Conservation (phyloP, 1,139 yeast genomes). For the Candida mesenterica region DNA sequence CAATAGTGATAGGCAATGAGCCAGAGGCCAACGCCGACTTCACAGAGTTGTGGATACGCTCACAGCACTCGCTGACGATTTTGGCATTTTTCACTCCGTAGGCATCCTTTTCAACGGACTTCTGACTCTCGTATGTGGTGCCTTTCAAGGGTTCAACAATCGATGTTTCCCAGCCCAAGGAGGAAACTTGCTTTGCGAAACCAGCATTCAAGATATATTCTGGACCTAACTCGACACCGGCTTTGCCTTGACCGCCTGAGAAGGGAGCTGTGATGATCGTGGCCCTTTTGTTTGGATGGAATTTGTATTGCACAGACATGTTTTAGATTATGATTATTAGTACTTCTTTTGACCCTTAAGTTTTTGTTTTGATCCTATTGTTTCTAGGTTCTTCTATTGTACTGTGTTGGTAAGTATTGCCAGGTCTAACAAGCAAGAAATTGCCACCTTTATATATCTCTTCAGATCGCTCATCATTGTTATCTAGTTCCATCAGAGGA, state of each 20-base stretch:
- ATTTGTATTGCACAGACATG: constrained; percentile 38
- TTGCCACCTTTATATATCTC: no score
- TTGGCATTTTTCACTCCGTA: constrained; percentile 70
- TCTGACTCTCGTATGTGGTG: constrained; percentile 41
- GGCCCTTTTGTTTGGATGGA: constrained; percentile 52
- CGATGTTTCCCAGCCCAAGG: constrained; percentile 69
- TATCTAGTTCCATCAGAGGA: no score
- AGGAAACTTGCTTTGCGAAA: constrained; percentile 56
- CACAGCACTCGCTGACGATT: constrained; percentile 73
- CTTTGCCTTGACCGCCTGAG: constrained; percentile 94
- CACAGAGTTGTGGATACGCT: constrained; percentile 63
- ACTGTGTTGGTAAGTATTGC: no score
- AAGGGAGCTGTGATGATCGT: constrained; percentile 83
- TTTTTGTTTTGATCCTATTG: no score
- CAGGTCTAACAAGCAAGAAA: no score
- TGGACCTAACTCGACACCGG: constrained; percentile 96
- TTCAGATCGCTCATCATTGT: no score
- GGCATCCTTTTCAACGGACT: constrained; percentile 44
- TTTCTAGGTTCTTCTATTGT: no score
- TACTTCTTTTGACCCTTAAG: no score
- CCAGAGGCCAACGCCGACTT: constrained; percentile 45
- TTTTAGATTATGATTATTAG: neutral
- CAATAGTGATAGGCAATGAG: constrained; percentile 77
- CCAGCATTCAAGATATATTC: constrained; percentile 73
- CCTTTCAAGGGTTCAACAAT: constrained; percentile 58